These are phyloP conservation scores for Candida orba DNA, from an alignment of 805 yeast genomes.

Conservation along the genomic window DNA sequence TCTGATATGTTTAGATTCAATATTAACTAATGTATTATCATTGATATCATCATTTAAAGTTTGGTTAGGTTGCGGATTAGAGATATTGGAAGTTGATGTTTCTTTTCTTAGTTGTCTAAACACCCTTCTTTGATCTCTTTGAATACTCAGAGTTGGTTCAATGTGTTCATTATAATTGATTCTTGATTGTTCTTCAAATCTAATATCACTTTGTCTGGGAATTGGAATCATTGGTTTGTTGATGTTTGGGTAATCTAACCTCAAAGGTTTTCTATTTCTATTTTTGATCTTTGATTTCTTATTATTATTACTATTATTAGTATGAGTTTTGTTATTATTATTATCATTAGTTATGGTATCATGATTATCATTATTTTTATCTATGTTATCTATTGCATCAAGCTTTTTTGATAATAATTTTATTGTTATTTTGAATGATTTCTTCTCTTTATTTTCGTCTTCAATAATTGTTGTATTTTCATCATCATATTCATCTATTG, in stretches of 20 bases:
- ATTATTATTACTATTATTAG: no score
- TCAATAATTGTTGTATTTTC: background rate
- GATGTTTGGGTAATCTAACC: no score
- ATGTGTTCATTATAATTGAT: slow-evolving; percentile 2
- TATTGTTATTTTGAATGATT: no score
- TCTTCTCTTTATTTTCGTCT: no score
- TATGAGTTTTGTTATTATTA: no score
- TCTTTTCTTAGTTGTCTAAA: background rate
- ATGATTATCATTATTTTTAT: no score
- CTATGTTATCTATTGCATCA: no score
- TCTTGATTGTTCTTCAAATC: slow-evolving; percentile 5
- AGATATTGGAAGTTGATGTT: background rate
- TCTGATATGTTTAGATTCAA: background rate
- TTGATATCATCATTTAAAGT: background rate
- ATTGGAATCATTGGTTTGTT: background rate
- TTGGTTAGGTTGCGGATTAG: background rate
- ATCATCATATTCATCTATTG: background rate
- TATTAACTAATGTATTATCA: background rate
- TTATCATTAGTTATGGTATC: no score
- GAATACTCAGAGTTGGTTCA: background rate
- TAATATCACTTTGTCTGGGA: slow-evolving; percentile 4
- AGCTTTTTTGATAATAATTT: no score
- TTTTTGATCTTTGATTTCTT: no score
- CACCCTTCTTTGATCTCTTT: slow-evolving; percentile 6
- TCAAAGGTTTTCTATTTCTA: no score